A percentile compares a stretch with the other conserved stretches of the same genome.
Conservation (phyloP, 345 rosid species). For the Clausena lansium region DNA sequence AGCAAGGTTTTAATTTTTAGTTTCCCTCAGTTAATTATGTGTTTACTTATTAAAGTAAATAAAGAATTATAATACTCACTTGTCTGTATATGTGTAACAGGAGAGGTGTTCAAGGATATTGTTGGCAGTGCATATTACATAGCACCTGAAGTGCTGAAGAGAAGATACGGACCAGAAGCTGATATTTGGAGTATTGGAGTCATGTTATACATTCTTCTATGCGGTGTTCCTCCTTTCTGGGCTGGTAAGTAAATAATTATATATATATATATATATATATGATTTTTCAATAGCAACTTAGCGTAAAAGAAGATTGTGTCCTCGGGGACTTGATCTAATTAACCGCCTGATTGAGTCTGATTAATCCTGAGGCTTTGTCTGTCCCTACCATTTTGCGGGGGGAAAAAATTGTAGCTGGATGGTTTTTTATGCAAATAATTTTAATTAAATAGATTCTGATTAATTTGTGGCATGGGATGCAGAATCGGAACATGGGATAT, state of each 20-base stretch:
- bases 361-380: too few species aligned
- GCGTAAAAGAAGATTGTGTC: too few species aligned
- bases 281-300: too few species aligned
- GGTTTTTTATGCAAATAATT: too few species aligned
- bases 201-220: constrained; percentile 85
- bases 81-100: constrained; percentile 22
- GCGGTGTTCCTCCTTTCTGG: constrained; percentile 98
- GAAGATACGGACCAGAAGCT: constrained; percentile 87
- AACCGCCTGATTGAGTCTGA: too few species aligned
- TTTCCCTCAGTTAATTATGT: not conserved
- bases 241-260: constrained; percentile 45
- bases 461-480: not conserved
- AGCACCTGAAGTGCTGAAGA: constrained; percentile 92
- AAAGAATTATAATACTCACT: too few species aligned
- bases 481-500: constrained; percentile 95
- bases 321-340: too few species aligned
- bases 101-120: constrained; percentile 83
- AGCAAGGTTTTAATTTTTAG: constrained; percentile 48
- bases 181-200: constrained; percentile 97
- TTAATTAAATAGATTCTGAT: too few species aligned
- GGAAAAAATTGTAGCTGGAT: too few species aligned
- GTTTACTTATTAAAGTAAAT: too few species aligned
- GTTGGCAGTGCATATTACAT: constrained; percentile 97
- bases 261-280: too few species aligned
- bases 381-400: too few species aligned